Conservation (phyloP, 2,329 filamentous ascomycete species). For the Talaromyces sp. region DNA sequence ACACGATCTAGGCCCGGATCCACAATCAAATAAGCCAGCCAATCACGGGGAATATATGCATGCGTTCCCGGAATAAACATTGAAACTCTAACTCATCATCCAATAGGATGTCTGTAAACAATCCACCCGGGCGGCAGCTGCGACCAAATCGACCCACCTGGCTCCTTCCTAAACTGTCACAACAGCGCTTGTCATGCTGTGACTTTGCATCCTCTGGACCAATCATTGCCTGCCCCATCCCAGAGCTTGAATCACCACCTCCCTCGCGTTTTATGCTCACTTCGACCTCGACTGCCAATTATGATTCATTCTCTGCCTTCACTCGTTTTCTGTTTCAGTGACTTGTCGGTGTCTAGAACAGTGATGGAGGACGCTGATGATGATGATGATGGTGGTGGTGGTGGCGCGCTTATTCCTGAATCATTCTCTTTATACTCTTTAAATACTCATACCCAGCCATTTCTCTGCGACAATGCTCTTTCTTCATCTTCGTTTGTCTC, state of each 20-base stretch:
- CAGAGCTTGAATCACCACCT: slow-evolving; percentile 4
- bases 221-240: slow-evolving; percentile 10
- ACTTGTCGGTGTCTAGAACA: neutral
- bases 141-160: neutral
- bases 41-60: neutral
- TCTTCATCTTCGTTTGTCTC: slow-evolving; percentile 1
- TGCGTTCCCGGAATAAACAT: slow-evolving; percentile 3
- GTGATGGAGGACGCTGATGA: neutral
- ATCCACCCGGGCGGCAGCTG: neutral
- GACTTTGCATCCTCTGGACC: slow-evolving; percentile 2
- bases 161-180: neutral
- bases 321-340: neutral
- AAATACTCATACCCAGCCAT: neutral
- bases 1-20: neutral
- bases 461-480: neutral
- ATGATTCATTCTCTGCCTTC: neutral
- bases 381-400: neutral
- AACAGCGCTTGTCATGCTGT: neutral
- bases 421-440: neutral
- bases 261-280: neutral
- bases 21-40: neutral
- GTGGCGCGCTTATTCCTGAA: neutral
- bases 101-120: neutral
- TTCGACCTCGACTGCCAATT: neutral
- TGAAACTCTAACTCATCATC: neutral